phyloP scores from a whole-genome alignment of 2,329 filamentous ascomycete genomes.

The Fusarium hainanense region DNA sequence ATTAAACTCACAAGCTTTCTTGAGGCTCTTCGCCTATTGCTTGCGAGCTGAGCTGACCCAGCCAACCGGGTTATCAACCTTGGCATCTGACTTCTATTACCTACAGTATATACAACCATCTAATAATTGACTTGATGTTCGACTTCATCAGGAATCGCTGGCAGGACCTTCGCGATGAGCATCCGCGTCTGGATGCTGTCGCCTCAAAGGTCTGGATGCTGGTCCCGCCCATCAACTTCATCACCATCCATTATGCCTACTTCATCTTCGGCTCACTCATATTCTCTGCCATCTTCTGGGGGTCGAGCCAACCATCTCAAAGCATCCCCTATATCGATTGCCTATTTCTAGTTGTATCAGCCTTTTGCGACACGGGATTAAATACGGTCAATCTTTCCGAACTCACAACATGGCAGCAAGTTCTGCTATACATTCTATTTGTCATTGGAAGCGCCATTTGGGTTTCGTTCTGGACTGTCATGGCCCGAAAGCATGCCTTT shows the following conservation, averaged over 20 bases:
- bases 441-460: conserved; percentile 74
- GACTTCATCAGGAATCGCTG: conserved; percentile 35
- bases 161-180: conserved; percentile 39
- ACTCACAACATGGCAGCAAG: conserved; percentile 75
- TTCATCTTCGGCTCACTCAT: conserved; percentile 68
- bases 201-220: conserved; percentile 3
- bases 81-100: conserved; percentile 21
- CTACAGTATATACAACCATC: background rate
- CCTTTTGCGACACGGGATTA: conserved; percentile 74
- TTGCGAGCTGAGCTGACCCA: conserved; percentile 27
- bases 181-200: conserved; percentile 24
- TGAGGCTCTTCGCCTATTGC: conserved; percentile 14
- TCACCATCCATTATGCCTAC: conserved; percentile 74
- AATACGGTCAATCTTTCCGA: conserved; percentile 74
- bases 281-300: conserved; percentile 71
- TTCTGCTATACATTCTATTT: conserved; percentile 72
- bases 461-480: conserved; percentile 72
- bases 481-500: conserved; percentile 70
- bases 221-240: conserved; percentile 66
- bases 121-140: conserved; percentile 28
- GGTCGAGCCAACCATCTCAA: conserved; percentile 60
- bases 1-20: conserved; percentile 2
- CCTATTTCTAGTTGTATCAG: conserved; percentile 73
- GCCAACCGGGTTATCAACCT: conserved; percentile 13
- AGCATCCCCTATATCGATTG: conserved; percentile 71